Evolutionary conservation across 768 basidiomycete species (phyloP), one percentile per base, ranked within the genome.

Genomic region (Suillus cothurnatus): DNA sequence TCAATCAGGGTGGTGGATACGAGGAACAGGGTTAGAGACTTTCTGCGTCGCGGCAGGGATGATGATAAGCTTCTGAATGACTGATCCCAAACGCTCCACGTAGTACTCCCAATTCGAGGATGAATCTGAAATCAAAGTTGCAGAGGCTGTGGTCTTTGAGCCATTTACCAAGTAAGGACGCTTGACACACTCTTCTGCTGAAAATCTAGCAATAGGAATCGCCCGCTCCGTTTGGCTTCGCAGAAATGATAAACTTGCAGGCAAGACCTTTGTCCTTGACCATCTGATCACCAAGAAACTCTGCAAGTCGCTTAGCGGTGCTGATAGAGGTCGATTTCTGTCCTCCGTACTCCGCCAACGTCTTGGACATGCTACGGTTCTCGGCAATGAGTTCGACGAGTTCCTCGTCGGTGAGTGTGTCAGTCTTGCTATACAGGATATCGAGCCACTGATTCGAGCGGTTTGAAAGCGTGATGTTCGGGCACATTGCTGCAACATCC

Each of bases 401-500:
- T 74, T 99, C 97, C 26, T 97, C 90, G 73, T 99, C 95, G 19
- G 83, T 84, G 38, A 99, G 82, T 64, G 82, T 91, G n/a, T 90
- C 89, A 0, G 92, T 97, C 68, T 84, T 90, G 72, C 86, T 92
- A 78, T 90, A 96, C 19, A 99, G 86, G 21, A 99, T 92, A 70
- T 99, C 97, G 15, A 99, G 86, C 97, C 97, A 99, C 69, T 95
- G 94, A 74, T 99, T 87, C 6, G 97, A 84, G 39, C 97, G 93
- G 74, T 99, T 99, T 21, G 96, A 98, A 82, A 99, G 90, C 97
- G 99, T 99, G 86, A 99, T 99, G 78, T 99, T 99, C 64, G 97
- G 97, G 76, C 99, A 99, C 97, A 99, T 99, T 67, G 97, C 97
- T 3, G 97, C 97, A 67, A 99, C 97, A 72, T 99, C 97, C 72